phyloP scores from a whole-genome alignment of 225 moss, liverwort and hornwort species.

The Pseudisothecium myosuroides region DNA sequence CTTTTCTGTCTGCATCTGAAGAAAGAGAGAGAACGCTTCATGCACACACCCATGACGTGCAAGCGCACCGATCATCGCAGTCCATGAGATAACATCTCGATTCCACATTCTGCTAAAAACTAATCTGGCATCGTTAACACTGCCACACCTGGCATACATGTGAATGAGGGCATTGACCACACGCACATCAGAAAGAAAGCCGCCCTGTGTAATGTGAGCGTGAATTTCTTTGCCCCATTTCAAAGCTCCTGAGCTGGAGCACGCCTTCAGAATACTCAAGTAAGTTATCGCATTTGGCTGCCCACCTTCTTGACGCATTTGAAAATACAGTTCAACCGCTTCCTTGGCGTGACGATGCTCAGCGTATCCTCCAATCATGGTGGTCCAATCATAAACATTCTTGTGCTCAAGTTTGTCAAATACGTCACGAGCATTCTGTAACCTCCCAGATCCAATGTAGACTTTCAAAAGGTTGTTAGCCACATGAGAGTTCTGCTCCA shows the following conservation, averaged over 20 bases:
- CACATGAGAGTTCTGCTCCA: conserved; percentile 3
- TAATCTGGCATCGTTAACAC: not conserved
- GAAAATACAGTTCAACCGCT: not conserved
- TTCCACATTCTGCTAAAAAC: not conserved
- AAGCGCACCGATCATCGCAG: not conserved
- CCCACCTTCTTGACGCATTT: not conserved
- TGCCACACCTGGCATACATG: not conserved
- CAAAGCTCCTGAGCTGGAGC: not conserved
- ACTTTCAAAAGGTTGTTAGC: not conserved
- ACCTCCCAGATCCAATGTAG: not conserved
- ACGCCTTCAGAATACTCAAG: not conserved
- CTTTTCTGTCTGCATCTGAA: not conserved
- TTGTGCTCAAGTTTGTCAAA: not conserved
- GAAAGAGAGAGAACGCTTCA: not conserved
- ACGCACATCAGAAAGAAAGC: not conserved
- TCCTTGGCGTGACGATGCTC: not conserved
- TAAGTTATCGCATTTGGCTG: not conserved
- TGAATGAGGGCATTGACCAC: not conserved
- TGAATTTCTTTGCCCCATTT: conserved; percentile 3
- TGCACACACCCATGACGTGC: not conserved
- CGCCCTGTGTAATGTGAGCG: not conserved
- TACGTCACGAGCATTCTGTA: not conserved
- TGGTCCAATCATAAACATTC: not conserved
- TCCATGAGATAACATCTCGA: not conserved
- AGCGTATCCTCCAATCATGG: not conserved